phyloP scores from a whole-genome alignment of 495 filamentous ascomycete species.

The Lasiosphaeriaceae sp. region DNA sequence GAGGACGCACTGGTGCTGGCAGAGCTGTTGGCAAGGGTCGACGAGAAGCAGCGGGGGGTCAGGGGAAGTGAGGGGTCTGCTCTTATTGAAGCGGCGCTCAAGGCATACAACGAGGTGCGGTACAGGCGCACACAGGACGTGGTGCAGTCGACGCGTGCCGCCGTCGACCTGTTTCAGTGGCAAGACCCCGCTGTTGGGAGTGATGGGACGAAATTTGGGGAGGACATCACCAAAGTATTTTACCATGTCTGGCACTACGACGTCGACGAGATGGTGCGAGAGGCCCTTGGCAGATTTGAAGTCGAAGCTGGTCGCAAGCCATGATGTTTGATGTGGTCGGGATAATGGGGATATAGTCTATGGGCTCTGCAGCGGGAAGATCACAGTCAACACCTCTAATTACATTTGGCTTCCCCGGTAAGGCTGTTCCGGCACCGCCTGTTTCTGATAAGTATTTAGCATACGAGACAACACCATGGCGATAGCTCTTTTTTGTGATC shows the following conservation, averaged over 20 bases:
- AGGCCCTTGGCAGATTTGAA: not conserved
- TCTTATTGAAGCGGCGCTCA: constrained; percentile 30
- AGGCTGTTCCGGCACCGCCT: too few relatives aligned
- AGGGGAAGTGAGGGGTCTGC: not conserved
- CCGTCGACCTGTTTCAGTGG: constrained; percentile 42
- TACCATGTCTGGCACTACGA: constrained; percentile 41
- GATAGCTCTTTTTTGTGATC: too few relatives aligned
- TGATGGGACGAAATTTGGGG: constrained; percentile 29
- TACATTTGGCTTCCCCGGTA: too few relatives aligned
- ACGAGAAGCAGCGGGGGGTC: not conserved
- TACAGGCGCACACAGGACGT: constrained; percentile 38
- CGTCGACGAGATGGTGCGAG: constrained; percentile 29
- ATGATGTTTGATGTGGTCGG: too few relatives aligned
- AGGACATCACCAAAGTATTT: constrained; percentile 26
- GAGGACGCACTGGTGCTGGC: constrained; percentile 50
- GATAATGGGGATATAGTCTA: too few relatives aligned
- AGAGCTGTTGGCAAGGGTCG: constrained; percentile 30
- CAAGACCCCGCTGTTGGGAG: constrained; percentile 20
- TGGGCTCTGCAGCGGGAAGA: too few relatives aligned
- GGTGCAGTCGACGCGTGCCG: constrained; percentile 30
- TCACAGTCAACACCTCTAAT: too few relatives aligned
- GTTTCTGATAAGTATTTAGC: too few relatives aligned
- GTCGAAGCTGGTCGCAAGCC: not conserved
- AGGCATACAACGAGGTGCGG: constrained; percentile 32
- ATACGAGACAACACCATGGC: too few relatives aligned